Base-by-base conservation (phyloP, 371 early-diverging fungal species). In the Mortierella sp. region DNA sequence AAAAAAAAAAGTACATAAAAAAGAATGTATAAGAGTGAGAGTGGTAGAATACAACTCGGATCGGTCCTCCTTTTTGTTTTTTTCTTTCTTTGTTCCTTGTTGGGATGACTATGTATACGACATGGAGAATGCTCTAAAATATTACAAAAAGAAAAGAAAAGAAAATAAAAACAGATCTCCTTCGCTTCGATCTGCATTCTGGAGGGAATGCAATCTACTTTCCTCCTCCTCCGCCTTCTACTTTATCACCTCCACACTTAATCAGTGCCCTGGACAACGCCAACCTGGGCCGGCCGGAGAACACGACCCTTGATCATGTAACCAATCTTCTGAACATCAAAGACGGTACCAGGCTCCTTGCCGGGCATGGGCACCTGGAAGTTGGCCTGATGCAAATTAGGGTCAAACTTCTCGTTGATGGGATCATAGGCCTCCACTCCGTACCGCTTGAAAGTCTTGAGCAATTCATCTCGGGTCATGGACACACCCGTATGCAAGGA, bases 251-350 rank as follows among this genome's bases (percentile, higher is more conserved):
- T 21, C 23, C 51, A 21, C 62, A n/a, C 51, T 68, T 73, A 73
- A 47, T 77, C 79, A 19, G 69, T 77, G 15, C 66, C 57, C 63
- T 77, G 79, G 53, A 96, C 96, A 46, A 99, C 99, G 68, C 99
- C 98, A 48, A 99, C 99, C 83, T 98, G 95, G 57, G 99, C 97
- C 57, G 98, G 96, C 74, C 99, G 87, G 70, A 99, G 73, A 4
- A 98, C 94, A 68, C 97, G 92, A 60, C 93, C 97, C 76, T 96
- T 92, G 62, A 99, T 75, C 72, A 84, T 92, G 84, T 92, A 99
- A 28, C 99, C 99, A 62, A 87, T 82, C 90, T 98, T 99, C 76
- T 92, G 90, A 14, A 97, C 96, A 53, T 89, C 85, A 70, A 95
- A 89, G 53, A 99, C 87, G 11, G 92, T 91, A 30, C 97, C 97